Evolutionary conservation across 1,139 yeast species (phyloP).

Genomic region (Magnusiomyces ingens): DNA sequence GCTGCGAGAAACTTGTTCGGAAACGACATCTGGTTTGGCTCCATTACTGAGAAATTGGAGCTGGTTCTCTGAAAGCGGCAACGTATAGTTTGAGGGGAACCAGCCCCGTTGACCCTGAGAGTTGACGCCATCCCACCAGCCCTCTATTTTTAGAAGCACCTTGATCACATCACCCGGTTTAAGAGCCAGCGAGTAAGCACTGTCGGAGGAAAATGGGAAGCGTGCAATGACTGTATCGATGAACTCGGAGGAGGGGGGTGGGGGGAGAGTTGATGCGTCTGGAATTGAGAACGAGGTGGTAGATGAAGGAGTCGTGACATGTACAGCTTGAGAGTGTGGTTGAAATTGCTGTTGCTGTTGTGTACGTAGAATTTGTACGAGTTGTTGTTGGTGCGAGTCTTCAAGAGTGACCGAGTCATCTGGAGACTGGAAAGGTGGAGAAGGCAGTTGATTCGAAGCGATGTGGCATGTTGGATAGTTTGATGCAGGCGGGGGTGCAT

Average conservation of each 20-base stretch:
- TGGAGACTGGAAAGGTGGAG: background rate
- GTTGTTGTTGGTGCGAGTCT: background rate
- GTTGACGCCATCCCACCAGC: slow-evolving; percentile 36
- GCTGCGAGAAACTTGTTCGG: too few relatives aligned
- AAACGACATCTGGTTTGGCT: too few relatives aligned
- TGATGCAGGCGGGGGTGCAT: background rate
- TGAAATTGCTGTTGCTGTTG: background rate
- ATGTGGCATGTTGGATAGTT: too few relatives aligned
- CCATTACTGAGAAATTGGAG: too few relatives aligned
- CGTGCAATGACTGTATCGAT: slow-evolving; percentile 39
- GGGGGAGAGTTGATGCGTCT: background rate
- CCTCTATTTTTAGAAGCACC: slow-evolving; percentile 46
- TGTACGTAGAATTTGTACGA: background rate
- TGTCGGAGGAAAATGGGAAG: slow-evolving; percentile 62
- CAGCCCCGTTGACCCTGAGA: slow-evolving; percentile 30
- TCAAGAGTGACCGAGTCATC: background rate
- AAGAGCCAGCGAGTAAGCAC: slow-evolving; percentile 58
- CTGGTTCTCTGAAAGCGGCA: slow-evolving; percentile 16
- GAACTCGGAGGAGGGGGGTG: slow-evolving; percentile 5
- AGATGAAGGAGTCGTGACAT: background rate
- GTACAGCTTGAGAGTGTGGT: background rate
- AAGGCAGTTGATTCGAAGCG: too few relatives aligned
- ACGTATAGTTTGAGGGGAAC: slow-evolving; percentile 33
- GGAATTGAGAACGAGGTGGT: background rate
- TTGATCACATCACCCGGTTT: slow-evolving; percentile 53